phyloP scores from a whole-genome alignment of 495 filamentous ascomycete species.

The Tuber aestivum region DNA sequence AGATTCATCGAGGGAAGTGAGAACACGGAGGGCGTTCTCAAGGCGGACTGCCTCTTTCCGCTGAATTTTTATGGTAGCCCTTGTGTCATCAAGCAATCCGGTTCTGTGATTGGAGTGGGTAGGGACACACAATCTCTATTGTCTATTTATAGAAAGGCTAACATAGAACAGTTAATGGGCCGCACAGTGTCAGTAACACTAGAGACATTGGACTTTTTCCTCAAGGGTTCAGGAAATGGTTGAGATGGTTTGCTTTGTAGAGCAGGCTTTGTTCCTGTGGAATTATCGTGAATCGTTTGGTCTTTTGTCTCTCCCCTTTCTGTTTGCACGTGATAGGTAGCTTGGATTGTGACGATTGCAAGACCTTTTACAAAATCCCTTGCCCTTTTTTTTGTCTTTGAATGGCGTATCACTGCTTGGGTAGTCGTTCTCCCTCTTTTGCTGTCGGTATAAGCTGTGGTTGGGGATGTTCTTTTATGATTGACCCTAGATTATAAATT shows the following conservation, averaged over 20 bases:
- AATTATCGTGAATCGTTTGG: background rate
- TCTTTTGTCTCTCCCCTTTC: background rate
- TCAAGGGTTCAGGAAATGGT: background rate
- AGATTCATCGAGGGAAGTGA: background rate
- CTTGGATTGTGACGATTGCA: background rate
- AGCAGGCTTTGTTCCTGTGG: background rate
- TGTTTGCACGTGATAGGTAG: background rate
- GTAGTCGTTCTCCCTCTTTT: background rate
- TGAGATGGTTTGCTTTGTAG: background rate
- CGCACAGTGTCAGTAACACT: background rate
- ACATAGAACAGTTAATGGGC: background rate
- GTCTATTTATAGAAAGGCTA: background rate
- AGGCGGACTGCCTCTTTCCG: background rate
- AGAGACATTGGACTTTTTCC: background rate
- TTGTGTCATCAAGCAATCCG: background rate
- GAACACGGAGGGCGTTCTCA: background rate
- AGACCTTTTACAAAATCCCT: background rate
- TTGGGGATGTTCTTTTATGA: background rate
- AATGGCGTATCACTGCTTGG: background rate
- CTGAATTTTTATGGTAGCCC: background rate
- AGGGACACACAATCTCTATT: background rate
- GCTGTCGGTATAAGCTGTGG: background rate
- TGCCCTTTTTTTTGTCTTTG: background rate
- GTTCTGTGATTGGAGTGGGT: background rate
- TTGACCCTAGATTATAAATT: background rate